These are phyloP conservation scores for Solanum habrochaites DNA, from an alignment of 257 asterid species.

Conservation along the genomic window DNA sequence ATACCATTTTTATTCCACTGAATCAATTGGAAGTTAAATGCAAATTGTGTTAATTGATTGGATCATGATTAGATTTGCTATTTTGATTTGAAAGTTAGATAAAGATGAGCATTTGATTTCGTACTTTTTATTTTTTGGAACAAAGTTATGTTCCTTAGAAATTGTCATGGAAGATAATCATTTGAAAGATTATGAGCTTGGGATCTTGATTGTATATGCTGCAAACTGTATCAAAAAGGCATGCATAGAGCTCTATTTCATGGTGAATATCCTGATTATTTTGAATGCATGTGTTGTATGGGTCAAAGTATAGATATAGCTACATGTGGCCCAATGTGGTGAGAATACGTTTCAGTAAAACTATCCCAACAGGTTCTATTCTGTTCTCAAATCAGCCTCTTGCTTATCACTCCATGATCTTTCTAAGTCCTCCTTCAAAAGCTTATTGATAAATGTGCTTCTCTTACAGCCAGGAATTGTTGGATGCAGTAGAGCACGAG, in stretches of 20 bases:
- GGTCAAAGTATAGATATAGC: no score
- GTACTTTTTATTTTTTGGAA: not conserved
- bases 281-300: conserved; percentile 25
- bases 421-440: not conserved
- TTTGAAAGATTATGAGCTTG: not conserved
- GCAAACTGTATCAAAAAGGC: not conserved
- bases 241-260: not conserved
- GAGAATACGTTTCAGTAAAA: no score
- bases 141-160: not conserved
- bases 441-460: not conserved
- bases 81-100: not conserved
- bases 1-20: not conserved
- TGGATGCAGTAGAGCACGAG: conserved; percentile 89
- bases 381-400: not conserved
- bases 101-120: not conserved
- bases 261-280: not conserved
- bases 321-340: no score
- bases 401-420: not conserved
- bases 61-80: not conserved
- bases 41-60: not conserved
- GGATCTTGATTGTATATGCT: not conserved
- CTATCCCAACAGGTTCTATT: conserved; percentile 53
- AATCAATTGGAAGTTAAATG: not conserved
- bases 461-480: conserved; percentile 82
- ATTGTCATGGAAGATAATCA: not conserved